Evolutionary conservation across 2,329 filamentous ascomycete genomes (phyloP).

Genomic region (Alternaria viburni): DNA sequence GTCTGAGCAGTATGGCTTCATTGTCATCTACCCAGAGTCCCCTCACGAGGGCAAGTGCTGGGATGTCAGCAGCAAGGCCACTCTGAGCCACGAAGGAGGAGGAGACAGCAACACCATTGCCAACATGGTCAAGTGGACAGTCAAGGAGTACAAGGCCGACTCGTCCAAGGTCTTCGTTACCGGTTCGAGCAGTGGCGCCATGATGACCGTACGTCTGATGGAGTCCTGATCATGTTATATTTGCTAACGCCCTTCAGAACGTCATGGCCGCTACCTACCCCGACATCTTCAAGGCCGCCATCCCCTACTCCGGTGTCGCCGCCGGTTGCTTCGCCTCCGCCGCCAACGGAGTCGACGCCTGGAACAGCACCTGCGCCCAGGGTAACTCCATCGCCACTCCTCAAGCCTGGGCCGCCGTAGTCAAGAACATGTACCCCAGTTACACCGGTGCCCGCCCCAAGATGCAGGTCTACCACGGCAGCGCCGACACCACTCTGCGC

Average conservation of each 20-base stretch:
- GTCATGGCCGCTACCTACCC: slow-evolving; percentile 61
- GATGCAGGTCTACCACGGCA: slow-evolving; percentile 66
- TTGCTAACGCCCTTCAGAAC: slow-evolving; percentile 38
- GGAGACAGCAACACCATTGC: slow-evolving; percentile 64
- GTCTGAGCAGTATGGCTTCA: slow-evolving; percentile 63
- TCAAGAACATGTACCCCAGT: slow-evolving; percentile 57
- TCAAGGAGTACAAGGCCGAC: slow-evolving; percentile 60
- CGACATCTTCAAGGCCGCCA: slow-evolving; percentile 60
- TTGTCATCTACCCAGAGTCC: slow-evolving; percentile 65
- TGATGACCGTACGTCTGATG: slow-evolving; percentile 56
- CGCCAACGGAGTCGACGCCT: slow-evolving; percentile 52
- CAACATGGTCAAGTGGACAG: slow-evolving; percentile 65
- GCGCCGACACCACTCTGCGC: slow-evolving; percentile 57
- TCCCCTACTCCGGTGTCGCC: slow-evolving; percentile 60
- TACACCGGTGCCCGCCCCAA: slow-evolving; percentile 59
- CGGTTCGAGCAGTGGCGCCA: slow-evolving; percentile 61
- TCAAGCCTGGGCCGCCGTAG: slow-evolving; percentile 57
- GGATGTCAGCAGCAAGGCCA: slow-evolving; percentile 63
- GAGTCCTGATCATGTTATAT: too few species aligned
- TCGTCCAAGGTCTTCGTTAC: slow-evolving; percentile 61
- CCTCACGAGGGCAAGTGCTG: slow-evolving; percentile 63
- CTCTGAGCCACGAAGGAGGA: slow-evolving; percentile 63
- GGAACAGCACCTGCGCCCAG: slow-evolving; percentile 61
- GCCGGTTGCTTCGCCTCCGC: slow-evolving; percentile 61
- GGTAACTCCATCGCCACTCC: slow-evolving; percentile 56